A percentile compares a stretch with the other conserved stretches of the same genome.
These are phyloP conservation scores for Amorphotheca resinae DNA, from an alignment of 495 filamentous ascomycete genomes.

Conservation along the genomic window DNA sequence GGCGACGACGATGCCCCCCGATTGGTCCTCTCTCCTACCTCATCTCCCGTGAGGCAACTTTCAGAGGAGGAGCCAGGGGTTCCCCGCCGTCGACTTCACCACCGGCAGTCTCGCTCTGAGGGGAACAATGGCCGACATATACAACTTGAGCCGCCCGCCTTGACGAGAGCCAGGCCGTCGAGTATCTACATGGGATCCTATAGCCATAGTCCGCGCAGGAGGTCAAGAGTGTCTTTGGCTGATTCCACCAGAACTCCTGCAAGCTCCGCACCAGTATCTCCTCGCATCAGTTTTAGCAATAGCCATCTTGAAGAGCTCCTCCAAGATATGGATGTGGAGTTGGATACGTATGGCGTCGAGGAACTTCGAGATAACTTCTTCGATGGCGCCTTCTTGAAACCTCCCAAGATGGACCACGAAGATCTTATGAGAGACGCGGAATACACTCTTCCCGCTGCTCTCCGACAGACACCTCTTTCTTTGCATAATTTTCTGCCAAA, in stretches of 20 bases:
- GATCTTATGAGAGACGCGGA: slow-evolving; percentile 27
- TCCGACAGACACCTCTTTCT: slow-evolving; percentile 31
- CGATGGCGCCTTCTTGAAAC: slow-evolving; percentile 40
- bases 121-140: not conserved
- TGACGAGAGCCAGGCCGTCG: slow-evolving; percentile 11
- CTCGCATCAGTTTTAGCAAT: slow-evolving; percentile 21
- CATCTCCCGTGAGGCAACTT: too few relatives aligned
- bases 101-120: not conserved
- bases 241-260: slow-evolving; percentile 1
- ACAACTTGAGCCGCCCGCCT: not conserved
- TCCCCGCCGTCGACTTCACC: slow-evolving; percentile 4
- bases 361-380: slow-evolving; percentile 48
- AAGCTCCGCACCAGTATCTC: slow-evolving; percentile 18
- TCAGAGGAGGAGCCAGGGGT: too few relatives aligned
- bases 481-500: slow-evolving; percentile 31
- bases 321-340: slow-evolving; percentile 26
- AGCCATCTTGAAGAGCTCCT: slow-evolving; percentile 28
- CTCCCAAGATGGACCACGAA: slow-evolving; percentile 26
- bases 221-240: slow-evolving; percentile 6
- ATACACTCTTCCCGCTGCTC: slow-evolving; percentile 27
- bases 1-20: slow-evolving; percentile 3
- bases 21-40: slow-evolving; percentile 2
- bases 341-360: slow-evolving; percentile 39
- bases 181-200: slow-evolving; percentile 26
- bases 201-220: slow-evolving; percentile 5